Percentiles rank a stretch among this genome's conserved stretches.
phyloP scores from a whole-genome alignment of 148 eudicot species.

The Dysphania ambrosioides region DNA sequence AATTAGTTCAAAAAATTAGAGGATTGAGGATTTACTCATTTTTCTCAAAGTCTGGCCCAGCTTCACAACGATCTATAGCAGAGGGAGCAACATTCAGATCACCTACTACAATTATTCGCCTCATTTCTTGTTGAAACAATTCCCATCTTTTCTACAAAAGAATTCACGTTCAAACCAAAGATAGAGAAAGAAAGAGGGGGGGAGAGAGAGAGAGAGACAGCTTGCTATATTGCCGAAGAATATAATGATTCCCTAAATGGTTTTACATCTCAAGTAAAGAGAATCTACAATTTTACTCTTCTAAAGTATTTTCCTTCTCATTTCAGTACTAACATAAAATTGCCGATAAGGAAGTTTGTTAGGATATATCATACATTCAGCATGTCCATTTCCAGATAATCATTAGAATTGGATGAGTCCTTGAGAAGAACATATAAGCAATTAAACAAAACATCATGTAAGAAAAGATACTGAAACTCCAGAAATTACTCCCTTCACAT shows the following conservation, averaged over 20 bases:
- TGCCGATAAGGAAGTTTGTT: too few relatives aligned
- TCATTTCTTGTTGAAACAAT: constrained; percentile 58
- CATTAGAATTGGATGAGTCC: neutral
- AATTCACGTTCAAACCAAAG: constrained; percentile 22
- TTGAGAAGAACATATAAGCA: neutral
- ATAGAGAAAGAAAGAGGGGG: too few relatives aligned
- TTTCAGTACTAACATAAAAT: too few relatives aligned
- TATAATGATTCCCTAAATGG: too few relatives aligned
- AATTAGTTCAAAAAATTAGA: constrained; percentile 4
- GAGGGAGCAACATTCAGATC: constrained; percentile 94
- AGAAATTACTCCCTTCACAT: neutral
- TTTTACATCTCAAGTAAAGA: too few relatives aligned
- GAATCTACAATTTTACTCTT: too few relatives aligned
- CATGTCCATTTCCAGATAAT: too few relatives aligned
- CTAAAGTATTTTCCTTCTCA: too few relatives aligned
- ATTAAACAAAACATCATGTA: neutral
- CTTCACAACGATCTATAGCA: constrained; percentile 87
- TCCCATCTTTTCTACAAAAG: constrained; percentile 92
- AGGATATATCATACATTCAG: too few relatives aligned
- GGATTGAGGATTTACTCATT: constrained; percentile 65
- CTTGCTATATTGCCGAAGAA: too few relatives aligned
- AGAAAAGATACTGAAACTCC: neutral
- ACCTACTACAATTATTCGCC: constrained; percentile 76
- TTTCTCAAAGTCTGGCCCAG: constrained; percentile 81
- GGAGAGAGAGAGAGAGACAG: neutral